Conservation (phyloP, 2,329 filamentous ascomycete genomes). For the Teratosphaeria epicoccoides region DNA sequence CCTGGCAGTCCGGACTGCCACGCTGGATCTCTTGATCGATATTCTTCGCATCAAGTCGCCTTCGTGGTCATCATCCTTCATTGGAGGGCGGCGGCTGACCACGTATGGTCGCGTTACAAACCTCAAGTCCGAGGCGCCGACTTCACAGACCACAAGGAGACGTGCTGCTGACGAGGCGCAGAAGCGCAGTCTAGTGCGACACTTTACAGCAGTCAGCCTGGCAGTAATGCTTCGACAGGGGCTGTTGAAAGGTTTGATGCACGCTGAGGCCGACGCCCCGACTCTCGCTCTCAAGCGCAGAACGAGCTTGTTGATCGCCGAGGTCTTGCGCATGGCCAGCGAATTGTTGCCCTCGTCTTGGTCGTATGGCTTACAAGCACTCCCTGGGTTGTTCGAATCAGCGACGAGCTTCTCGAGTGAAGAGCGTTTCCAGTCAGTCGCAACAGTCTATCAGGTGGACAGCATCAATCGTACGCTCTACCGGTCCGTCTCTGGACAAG, state of each 20-base stretch:
- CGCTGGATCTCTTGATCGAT: constrained; percentile 79
- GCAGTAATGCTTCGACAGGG: constrained; percentile 77
- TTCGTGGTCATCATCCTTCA: constrained; percentile 89
- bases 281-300: constrained; percentile 70
- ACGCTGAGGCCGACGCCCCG: constrained; percentile 57
- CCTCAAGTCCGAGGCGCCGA: constrained; percentile 51
- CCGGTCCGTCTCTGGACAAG: constrained; percentile 50
- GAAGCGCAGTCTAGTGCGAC: constrained; percentile 71
- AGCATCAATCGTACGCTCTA: constrained; percentile 91
- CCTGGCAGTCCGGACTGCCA: constrained; percentile 55
- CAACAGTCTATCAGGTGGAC: constrained; percentile 95
- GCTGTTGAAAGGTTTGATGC: constrained; percentile 43
- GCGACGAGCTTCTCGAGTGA: constrained; percentile 63
- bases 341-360: constrained; percentile 70
- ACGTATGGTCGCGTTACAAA: constrained; percentile 93
- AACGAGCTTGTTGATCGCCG: constrained; percentile 79
- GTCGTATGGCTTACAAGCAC: constrained; percentile 74
- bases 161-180: constrained; percentile 57
- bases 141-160: constrained; percentile 39
- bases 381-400: constrained; percentile 73
- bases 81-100: constrained; percentile 82
- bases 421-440: constrained; percentile 67
- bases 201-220: constrained; percentile 82
- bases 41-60: constrained; percentile 82
- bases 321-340: constrained; percentile 81